A percentile compares a stretch with the other conserved stretches of the same genome.
These are phyloP conservation scores for Morella rubra DNA, from an alignment of 306 rosid genomes.

Conservation along the genomic window DNA sequence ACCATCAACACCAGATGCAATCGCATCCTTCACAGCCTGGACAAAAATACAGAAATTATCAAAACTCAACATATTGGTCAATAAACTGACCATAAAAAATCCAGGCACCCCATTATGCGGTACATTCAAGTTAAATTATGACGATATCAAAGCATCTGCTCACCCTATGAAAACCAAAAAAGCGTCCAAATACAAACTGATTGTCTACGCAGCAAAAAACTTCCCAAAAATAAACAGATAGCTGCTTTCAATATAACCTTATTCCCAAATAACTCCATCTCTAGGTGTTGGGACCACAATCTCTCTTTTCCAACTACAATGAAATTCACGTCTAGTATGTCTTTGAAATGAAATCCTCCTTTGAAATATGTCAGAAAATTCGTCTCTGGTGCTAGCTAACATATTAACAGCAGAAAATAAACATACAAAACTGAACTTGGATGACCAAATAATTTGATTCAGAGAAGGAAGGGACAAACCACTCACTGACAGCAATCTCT, in stretches of 20 bases:
- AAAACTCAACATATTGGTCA: slow-evolving; percentile 4
- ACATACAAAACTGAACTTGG: neutral
- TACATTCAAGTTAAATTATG: neutral
- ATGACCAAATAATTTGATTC: neutral
- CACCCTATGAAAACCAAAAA: neutral
- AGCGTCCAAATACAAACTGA: neutral
- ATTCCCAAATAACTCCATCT: neutral
- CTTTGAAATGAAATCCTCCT: neutral
- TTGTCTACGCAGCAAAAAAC: neutral
- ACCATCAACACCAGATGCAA: slow-evolving; percentile 90
- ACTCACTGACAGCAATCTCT: neutral
- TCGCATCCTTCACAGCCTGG: slow-evolving; percentile 89
- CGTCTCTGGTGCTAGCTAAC: neutral
- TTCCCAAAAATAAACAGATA: neutral
- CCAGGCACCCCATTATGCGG: neutral
- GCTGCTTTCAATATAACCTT: neutral
- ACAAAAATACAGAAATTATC: neutral
- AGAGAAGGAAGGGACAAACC: neutral
- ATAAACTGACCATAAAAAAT: neutral
- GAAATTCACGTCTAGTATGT: neutral
- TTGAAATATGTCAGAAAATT: neutral
- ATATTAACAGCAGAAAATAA: neutral
- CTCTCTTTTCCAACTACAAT: neutral
- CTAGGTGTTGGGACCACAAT: neutral
- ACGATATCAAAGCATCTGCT: neutral